Conservation (phyloP, 257 asterid genomes). For the Salvia miltiorrhiza region DNA sequence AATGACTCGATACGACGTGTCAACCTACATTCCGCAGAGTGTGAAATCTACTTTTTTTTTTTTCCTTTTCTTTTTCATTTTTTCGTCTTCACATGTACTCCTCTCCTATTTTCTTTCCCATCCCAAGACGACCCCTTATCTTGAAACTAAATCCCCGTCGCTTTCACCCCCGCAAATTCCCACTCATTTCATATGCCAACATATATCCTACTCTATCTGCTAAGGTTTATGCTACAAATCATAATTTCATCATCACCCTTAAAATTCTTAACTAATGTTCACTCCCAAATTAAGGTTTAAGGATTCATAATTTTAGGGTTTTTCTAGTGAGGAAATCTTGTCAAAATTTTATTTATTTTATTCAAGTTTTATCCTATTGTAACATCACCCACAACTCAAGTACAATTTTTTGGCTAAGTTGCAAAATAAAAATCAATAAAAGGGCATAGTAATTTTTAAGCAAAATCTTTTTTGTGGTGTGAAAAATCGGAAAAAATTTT, state of each 20-base stretch:
- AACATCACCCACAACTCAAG: too few species aligned
- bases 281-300: too few species aligned
- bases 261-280: too few species aligned
- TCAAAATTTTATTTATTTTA: too few species aligned
- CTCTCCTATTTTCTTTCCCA: background rate
- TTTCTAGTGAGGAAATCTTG: too few species aligned
- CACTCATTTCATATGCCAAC: background rate
- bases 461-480: too few species aligned
- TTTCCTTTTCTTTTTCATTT: too few species aligned
- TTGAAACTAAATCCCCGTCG: conserved; percentile 5
- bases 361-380: too few species aligned
- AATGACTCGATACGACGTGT: conserved; percentile 20
- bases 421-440: too few species aligned
- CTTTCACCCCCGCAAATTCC: conserved; percentile 22
- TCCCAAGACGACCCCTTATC: conserved; percentile 20
- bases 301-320: background rate
- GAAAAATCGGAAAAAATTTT: too few species aligned
- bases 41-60: conserved; percentile 1
- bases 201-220: background rate
- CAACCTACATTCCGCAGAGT: conserved; percentile 18
- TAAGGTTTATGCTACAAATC: background rate
- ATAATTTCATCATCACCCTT: background rate
- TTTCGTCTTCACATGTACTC: background rate
- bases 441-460: too few species aligned
- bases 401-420: too few species aligned